Percentiles rank a stretch among this genome's conserved stretches.
phyloP scores from a whole-genome alignment of 768 basidiomycete genomes.

The Chalciporus pseudorubinellus region DNA sequence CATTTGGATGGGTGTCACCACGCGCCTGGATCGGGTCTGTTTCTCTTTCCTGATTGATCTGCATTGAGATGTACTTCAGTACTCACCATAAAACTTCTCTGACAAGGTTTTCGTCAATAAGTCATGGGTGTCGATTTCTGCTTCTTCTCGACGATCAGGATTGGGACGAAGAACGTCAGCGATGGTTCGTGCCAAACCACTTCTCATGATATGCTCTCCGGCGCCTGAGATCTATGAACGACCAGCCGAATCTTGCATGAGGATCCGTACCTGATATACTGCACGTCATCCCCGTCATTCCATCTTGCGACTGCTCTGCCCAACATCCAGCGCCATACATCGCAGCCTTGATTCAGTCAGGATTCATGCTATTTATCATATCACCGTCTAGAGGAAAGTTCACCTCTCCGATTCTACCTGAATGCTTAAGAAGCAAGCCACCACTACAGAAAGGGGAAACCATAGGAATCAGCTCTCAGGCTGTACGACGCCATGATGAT shows the following conservation, averaged over 20 bases:
- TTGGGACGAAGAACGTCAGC: constrained; percentile 41
- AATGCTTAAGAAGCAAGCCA: constrained; percentile 71
- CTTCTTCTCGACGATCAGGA: constrained; percentile 20
- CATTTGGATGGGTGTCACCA: constrained; percentile 49
- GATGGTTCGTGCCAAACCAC: constrained; percentile 52
- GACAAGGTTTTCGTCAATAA: constrained; percentile 45
- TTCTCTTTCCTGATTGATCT: constrained; percentile 1
- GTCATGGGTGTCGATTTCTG: constrained; percentile 54
- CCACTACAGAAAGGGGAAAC: constrained; percentile 47
- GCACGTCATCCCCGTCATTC: constrained; percentile 49
- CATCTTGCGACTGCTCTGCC: constrained; percentile 43
- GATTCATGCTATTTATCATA: background rate
- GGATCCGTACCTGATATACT: constrained; percentile 54
- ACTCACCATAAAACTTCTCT: constrained; percentile 52
- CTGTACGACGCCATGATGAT: background rate
- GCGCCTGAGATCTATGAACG: constrained; percentile 44
- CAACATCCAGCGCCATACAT: constrained; percentile 76
- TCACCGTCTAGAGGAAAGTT: background rate
- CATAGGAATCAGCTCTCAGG: background rate
- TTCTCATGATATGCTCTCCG: constrained; percentile 67
- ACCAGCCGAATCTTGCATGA: background rate
- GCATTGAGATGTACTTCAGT: background rate
- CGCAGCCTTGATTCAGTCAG: constrained; percentile 49
- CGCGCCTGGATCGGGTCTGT: constrained; percentile 37
- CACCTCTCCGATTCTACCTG: constrained; percentile 78